phyloP scores from a whole-genome alignment of 441 rosid species.

The Oxalis stricta region DNA sequence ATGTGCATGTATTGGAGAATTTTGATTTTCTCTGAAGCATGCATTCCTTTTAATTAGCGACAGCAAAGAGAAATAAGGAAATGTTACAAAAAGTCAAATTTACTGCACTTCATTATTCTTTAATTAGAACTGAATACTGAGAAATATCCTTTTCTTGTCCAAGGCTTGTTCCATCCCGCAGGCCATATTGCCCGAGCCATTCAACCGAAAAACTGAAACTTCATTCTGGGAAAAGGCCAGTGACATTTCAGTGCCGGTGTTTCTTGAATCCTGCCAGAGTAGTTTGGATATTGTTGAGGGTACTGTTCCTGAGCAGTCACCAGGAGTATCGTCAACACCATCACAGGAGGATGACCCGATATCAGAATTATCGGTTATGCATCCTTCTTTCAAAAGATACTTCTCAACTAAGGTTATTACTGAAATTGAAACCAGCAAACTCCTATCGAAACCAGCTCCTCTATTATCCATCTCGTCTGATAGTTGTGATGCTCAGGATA shows the following conservation, averaged over 20 bases:
- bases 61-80: too few species aligned
- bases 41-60: too few species aligned
- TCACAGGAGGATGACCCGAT: conserved; percentile 7
- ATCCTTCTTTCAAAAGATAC: conserved; percentile 15
- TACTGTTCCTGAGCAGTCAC: conserved; percentile 1
- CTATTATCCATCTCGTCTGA: neutral
- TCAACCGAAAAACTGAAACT: conserved; percentile 7
- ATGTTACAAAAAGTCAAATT: too few species aligned
- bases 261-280: too few species aligned
- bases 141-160: neutral
- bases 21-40: too few species aligned
- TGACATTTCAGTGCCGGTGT: too few species aligned
- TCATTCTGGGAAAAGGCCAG: too few species aligned
- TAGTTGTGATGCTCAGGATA: conserved; percentile 6
- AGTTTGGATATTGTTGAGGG: too few species aligned
- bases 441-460: conserved; percentile 5
- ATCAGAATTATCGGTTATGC: conserved; percentile 11
- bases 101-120: too few species aligned
- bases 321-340: conserved; percentile 1
- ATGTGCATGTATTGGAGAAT: too few species aligned
- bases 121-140: neutral
- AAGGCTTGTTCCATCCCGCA: conserved; percentile 30
- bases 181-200: conserved; percentile 22
- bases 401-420: conserved; percentile 19
- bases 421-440: conserved; percentile 9